Evolutionary conservation across 2,329 filamentous ascomycete genomes (phyloP).

Genomic region (Venturia carpophila): DNA sequence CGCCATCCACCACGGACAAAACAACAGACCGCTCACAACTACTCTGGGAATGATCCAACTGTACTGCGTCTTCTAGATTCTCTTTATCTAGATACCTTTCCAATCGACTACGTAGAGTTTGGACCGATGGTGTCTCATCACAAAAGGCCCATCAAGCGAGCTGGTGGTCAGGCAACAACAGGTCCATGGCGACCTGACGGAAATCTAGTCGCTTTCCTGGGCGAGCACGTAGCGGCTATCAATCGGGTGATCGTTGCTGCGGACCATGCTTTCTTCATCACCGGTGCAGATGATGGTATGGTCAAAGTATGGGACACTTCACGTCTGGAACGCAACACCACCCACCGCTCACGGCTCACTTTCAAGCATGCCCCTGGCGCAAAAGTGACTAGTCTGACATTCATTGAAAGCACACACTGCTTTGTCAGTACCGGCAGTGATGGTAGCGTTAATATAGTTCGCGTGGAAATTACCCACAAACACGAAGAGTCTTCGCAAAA

Average conservation of each 20-base stretch:
- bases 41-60: slow-evolving; percentile 65
- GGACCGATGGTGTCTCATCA: slow-evolving; percentile 64
- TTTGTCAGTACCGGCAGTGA: slow-evolving; percentile 88
- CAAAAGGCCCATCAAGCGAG: slow-evolving; percentile 45
- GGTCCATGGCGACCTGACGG: slow-evolving; percentile 78
- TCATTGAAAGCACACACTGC: slow-evolving; percentile 87
- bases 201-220: slow-evolving; percentile 76
- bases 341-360: slow-evolving; percentile 77
- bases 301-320: slow-evolving; percentile 92
- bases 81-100: slow-evolving; percentile 65
- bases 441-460: slow-evolving; percentile 82
- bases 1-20: slow-evolving; percentile 34
- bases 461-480: slow-evolving; percentile 57
- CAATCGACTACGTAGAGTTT: slow-evolving; percentile 55
- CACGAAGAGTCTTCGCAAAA: slow-evolving; percentile 35
- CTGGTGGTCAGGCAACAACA: slow-evolving; percentile 39
- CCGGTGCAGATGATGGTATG: slow-evolving; percentile 80
- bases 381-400: slow-evolving; percentile 74
- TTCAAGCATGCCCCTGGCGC: slow-evolving; percentile 65
- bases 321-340: slow-evolving; percentile 82
- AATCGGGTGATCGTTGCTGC: slow-evolving; percentile 76
- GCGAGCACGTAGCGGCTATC: slow-evolving; percentile 76
- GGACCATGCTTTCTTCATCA: slow-evolving; percentile 91
- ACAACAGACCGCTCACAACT: slow-evolving; percentile 66
- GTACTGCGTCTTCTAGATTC: slow-evolving; percentile 64